phyloP scores from a whole-genome alignment of 306 rosid species.

The Vigna unguiculata region DNA sequence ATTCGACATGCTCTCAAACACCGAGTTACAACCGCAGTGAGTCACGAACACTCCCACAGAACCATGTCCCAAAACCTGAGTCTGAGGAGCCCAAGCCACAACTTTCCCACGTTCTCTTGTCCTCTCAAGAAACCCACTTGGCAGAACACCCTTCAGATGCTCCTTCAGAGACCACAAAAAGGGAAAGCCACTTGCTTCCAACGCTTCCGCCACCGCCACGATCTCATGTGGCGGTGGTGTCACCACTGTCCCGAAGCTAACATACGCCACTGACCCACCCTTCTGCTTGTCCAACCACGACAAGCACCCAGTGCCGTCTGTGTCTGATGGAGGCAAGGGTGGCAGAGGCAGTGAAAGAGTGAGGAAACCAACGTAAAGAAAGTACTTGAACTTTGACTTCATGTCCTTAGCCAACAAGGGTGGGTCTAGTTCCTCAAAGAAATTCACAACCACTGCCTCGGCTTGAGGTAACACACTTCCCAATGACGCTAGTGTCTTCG shows the following conservation, averaged over 20 bases:
- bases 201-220: slow-evolving; percentile 54
- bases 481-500: slow-evolving; percentile 41
- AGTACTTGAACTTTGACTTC: not conserved
- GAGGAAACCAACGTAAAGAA: not conserved
- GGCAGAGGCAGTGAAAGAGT: not conserved
- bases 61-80: slow-evolving; percentile 53
- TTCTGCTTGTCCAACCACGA: slow-evolving; percentile 47
- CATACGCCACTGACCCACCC: slow-evolving; percentile 38
- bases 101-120: slow-evolving; percentile 51
- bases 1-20: slow-evolving; percentile 52
- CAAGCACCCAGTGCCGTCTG: slow-evolving; percentile 47
- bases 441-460: slow-evolving; percentile 47
- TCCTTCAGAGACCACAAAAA: slow-evolving; percentile 55
- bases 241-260: slow-evolving; percentile 48
- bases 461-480: slow-evolving; percentile 51
- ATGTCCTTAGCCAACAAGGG: not conserved
- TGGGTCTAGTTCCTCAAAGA: slow-evolving; percentile 49
- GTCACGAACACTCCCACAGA: slow-evolving; percentile 57
- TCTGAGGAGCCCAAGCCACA: slow-evolving; percentile 65
- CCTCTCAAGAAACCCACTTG: slow-evolving; percentile 49
- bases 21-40: slow-evolving; percentile 61
- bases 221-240: slow-evolving; percentile 48
- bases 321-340: slow-evolving; percentile 33
- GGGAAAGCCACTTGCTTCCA: slow-evolving; percentile 46
- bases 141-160: slow-evolving; percentile 24